Percentiles rank a stretch among this genome's conserved stretches.
phyloP scores from a whole-genome alignment of 2,329 filamentous ascomycete species.

The Aspergillus neotritici region DNA sequence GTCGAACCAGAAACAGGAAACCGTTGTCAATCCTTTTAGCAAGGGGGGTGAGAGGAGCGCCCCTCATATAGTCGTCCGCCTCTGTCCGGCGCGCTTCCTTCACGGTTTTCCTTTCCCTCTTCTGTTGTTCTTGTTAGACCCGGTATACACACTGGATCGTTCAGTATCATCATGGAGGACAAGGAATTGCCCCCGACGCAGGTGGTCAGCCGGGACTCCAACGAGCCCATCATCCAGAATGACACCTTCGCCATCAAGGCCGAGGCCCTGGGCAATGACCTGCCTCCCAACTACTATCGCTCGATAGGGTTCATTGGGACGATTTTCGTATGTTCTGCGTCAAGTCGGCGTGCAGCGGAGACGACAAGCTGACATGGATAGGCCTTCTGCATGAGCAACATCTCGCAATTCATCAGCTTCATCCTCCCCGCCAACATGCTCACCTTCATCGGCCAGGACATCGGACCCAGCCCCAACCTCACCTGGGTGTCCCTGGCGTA shows the following conservation, averaged over 20 bases:
- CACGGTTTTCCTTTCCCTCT: too few species aligned
- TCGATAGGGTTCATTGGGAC: conserved; percentile 17
- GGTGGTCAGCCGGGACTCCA: not conserved
- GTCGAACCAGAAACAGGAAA: too few species aligned
- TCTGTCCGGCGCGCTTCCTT: too few species aligned
- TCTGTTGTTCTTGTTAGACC: too few species aligned
- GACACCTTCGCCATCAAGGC: not conserved
- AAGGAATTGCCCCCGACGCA: too few species aligned
- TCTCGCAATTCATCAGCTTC: too few species aligned
- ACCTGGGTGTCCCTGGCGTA: conserved; percentile 26
- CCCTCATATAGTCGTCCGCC: too few species aligned
- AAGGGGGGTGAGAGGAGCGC: too few species aligned
- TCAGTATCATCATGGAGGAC: too few species aligned
- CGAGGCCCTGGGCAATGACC: not conserved
- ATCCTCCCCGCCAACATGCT: too few species aligned
- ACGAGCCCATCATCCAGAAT: not conserved
- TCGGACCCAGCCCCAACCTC: conserved; percentile 23
- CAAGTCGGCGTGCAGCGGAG: not conserved
- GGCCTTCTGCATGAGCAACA: not conserved
- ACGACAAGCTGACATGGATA: conserved; percentile 1
- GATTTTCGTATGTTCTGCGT: conserved; percentile 11
- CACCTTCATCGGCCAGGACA: not conserved
- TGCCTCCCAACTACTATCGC: conserved; percentile 10
- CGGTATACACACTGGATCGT: too few species aligned
- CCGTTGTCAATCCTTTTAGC: too few species aligned